A percentile compares a stretch with the other conserved stretches of the same genome.
Conservation (phyloP, 1,284 basidiomycete species). For the Agroathelia rolfsii region DNA sequence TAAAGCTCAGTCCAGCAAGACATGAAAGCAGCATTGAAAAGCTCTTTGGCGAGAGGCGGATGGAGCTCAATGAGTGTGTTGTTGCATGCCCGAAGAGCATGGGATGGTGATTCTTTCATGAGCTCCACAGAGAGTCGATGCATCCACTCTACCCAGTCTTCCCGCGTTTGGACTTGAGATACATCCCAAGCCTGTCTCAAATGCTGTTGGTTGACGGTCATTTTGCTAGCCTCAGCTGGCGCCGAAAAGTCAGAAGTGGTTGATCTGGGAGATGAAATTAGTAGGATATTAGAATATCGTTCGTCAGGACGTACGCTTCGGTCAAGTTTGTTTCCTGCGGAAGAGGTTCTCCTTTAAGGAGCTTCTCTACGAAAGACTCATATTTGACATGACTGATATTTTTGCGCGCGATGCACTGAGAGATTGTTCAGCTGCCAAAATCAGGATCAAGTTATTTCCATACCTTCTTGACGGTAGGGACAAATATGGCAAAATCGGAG, state of each 20-base stretch:
- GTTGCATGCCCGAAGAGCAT: constrained; percentile 93
- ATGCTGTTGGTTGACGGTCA: constrained; percentile 96
- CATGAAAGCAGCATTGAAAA: constrained; percentile 98
- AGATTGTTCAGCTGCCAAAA: constrained; percentile 4
- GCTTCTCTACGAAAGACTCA: constrained; percentile 80
- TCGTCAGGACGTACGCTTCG: too few relatives aligned
- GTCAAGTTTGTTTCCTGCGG: constrained; percentile 63
- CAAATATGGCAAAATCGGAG: constrained; percentile 94
- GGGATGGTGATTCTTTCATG: constrained; percentile 97
- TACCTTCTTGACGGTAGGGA: constrained; percentile 95
- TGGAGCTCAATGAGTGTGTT: constrained; percentile 90
- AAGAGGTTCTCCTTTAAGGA: constrained; percentile 87
- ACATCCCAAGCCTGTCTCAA: constrained; percentile 97
- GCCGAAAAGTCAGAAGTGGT: constrained; percentile 64
- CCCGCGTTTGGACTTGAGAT: constrained; percentile 67
- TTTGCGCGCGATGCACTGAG: constrained; percentile 67
- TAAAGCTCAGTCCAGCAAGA: constrained; percentile 97
- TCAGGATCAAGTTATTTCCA: constrained; percentile 10
- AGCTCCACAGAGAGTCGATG: constrained; percentile 90
- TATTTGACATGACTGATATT: constrained; percentile 82
- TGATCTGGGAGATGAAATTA: too few relatives aligned
- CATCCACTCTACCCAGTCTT: constrained; percentile 98
- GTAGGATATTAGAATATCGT: too few relatives aligned
- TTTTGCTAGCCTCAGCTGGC: constrained; percentile 77
- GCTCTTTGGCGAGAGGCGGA: constrained; percentile 83